These are phyloP conservation scores for Syzygium aromaticum DNA, from an alignment of 345 rosid genomes.

Conservation along the genomic window DNA sequence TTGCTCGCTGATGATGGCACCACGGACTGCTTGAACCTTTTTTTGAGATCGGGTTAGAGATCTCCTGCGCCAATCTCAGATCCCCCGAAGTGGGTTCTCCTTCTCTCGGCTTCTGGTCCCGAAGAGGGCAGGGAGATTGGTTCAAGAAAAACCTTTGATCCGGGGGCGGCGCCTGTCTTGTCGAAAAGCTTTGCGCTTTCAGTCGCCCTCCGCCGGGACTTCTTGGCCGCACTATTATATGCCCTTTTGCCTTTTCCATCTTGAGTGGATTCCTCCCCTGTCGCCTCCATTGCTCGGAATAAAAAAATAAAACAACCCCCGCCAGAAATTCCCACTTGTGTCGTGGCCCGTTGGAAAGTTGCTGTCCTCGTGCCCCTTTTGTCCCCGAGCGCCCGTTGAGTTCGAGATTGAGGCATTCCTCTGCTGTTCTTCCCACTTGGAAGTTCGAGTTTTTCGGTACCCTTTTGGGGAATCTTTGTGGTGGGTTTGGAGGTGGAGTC, in stretches of 20 bases:
- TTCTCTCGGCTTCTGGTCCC: not conserved
- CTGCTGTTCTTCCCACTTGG: not conserved
- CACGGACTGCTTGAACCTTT: not conserved
- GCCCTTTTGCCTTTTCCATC: not conserved
- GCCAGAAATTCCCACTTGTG: not conserved
- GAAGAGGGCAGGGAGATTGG: not conserved
- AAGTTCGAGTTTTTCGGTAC: not conserved
- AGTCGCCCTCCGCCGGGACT: slow-evolving; percentile 1
- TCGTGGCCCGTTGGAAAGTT: not conserved
- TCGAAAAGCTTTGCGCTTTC: not conserved
- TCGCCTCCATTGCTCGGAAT: not conserved
- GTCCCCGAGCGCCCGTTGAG: not conserved
- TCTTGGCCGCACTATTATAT: not conserved
- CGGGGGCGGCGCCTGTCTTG: not conserved
- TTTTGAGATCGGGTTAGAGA: not conserved
- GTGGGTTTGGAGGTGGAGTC: slow-evolving; percentile 12
- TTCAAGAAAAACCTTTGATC: not conserved
- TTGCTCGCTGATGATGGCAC: not conserved
- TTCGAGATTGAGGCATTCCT: not conserved
- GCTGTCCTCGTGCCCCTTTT: not conserved
- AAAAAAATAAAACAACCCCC: not conserved
- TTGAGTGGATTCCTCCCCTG: not conserved
- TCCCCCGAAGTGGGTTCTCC: slow-evolving; percentile 12
- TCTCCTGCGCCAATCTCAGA: slow-evolving; percentile 13
- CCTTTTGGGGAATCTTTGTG: slow-evolving; percentile 13